Evolutionary conservation across 169 alveolate species (phyloP).

Genomic region (Plasmodium falciparum): DNA sequence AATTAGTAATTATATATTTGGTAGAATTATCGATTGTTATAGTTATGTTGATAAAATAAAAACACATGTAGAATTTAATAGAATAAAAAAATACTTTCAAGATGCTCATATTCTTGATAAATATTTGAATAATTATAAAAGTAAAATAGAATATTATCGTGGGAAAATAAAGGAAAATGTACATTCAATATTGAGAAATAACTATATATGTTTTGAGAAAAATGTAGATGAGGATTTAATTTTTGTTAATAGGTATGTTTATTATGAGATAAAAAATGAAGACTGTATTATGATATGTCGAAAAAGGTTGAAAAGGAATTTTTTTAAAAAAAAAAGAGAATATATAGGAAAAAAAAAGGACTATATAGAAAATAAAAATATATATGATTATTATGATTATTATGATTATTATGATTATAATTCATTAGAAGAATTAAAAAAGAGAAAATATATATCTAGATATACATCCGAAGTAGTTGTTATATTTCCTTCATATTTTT

Average conservation of each 20-base stretch:
- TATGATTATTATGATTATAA: background rate
- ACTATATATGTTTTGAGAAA: slow-evolving; percentile 12
- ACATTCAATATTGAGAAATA: slow-evolving; percentile 15
- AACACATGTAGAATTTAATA: slow-evolving; percentile 6
- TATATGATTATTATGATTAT: background rate
- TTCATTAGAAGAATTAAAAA: slow-evolving; percentile 29
- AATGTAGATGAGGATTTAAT: slow-evolving; percentile 29
- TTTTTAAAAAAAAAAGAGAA: background rate
- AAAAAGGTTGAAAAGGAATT: slow-evolving; percentile 34
- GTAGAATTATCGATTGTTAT: slow-evolving; percentile 31
- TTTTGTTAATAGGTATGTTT: slow-evolving; percentile 25
- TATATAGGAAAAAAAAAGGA: background rate
- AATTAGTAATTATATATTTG: slow-evolving; percentile 25
- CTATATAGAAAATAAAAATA: background rate
- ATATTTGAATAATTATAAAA: slow-evolving; percentile 22
- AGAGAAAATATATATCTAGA: slow-evolving; percentile 24
- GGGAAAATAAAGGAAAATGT: slow-evolving; percentile 37
- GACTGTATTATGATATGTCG: slow-evolving; percentile 46
- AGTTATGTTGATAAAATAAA: slow-evolving; percentile 32
- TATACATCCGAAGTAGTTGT: slow-evolving; percentile 29
- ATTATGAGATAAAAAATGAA: slow-evolving; percentile 27
- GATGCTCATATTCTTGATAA: slow-evolving; percentile 2
- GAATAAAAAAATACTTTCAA: background rate
- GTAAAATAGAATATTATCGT: slow-evolving; percentile 14
- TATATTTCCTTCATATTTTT: slow-evolving; percentile 16